A percentile compares a stretch with the other conserved stretches of the same genome.
phyloP scores from a whole-genome alignment of 2,329 filamentous ascomycete genomes.

The Capronia coronata region DNA sequence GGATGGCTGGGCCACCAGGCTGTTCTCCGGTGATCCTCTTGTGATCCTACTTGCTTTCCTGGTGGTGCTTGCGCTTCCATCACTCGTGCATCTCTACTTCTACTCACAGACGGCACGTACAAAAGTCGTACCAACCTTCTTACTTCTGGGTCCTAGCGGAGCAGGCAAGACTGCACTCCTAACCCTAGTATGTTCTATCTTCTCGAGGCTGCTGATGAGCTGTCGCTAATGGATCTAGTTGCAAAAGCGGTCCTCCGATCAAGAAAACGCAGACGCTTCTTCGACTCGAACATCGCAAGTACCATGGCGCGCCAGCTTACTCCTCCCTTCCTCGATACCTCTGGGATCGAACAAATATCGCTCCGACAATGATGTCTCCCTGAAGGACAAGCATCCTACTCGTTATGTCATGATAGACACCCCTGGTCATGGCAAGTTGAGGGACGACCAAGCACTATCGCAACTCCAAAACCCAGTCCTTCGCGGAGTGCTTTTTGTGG shows the following conservation, averaged over 20 bases:
- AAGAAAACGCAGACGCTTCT: constrained; percentile 52
- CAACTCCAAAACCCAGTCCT: constrained; percentile 45
- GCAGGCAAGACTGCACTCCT: constrained; percentile 82
- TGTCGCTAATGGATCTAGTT: constrained; percentile 33
- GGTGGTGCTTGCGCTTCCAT: constrained; percentile 64
- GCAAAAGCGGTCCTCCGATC: constrained; percentile 42
- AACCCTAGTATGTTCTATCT: constrained; percentile 55
- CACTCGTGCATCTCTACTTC: constrained; percentile 70
- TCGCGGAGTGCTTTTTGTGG: constrained; percentile 72
- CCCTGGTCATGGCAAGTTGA: constrained; percentile 90
- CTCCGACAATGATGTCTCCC: constrained; percentile 58
- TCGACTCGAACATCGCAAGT: constrained; percentile 59
- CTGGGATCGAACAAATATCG: constrained; percentile 58
- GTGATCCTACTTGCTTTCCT: constrained; percentile 60
- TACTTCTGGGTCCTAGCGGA: constrained; percentile 73
- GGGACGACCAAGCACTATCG: constrained; percentile 57
- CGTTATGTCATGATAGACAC: constrained; percentile 58
- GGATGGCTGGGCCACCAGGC: constrained; percentile 36
- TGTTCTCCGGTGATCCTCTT: constrained; percentile 40
- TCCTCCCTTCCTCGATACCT: constrained; percentile 47
- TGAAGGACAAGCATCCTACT: constrained; percentile 47
- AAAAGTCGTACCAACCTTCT: constrained; percentile 64
- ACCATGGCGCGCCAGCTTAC: constrained; percentile 51
- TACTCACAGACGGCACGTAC: constrained; percentile 59
- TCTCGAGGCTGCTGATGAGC: constrained; percentile 43